These are phyloP conservation scores for Fusarium succisae DNA, from an alignment of 2,329 filamentous ascomycete genomes.

Conservation along the genomic window DNA sequence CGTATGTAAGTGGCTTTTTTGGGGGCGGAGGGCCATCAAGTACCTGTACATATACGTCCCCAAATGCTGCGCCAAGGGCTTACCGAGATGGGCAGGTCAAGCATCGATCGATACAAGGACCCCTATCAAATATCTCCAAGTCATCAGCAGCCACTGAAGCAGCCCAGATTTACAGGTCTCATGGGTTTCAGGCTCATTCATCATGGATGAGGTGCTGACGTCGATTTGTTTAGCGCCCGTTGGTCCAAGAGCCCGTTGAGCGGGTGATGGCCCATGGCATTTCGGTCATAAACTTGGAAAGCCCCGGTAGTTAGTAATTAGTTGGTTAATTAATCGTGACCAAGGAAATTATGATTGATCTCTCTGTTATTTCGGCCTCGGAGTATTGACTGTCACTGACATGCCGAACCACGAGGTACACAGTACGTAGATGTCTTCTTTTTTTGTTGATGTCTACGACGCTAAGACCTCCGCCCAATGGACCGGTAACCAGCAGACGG, in stretches of 20 bases:
- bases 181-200: neutral
- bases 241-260: slow-evolving; percentile 27
- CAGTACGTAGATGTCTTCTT: neutral
- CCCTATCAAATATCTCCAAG: slow-evolving; percentile 13
- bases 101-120: slow-evolving; percentile 11
- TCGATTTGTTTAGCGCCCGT: neutral
- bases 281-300: slow-evolving; percentile 15
- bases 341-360: slow-evolving; percentile 3
- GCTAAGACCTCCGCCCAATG: slow-evolving; percentile 28
- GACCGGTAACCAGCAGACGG: slow-evolving; percentile 5
- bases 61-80: slow-evolving; percentile 6
- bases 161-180: neutral
- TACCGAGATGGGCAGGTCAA: slow-evolving; percentile 34
- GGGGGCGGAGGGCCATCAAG: slow-evolving; percentile 14
- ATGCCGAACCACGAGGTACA: neutral
- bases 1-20: slow-evolving; percentile 30
- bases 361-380: neutral
- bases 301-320: neutral
- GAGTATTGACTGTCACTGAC: slow-evolving; percentile 3
- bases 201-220: slow-evolving; percentile 19
- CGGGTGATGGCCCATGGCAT: slow-evolving; percentile 19
- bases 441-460: slow-evolving; percentile 3
- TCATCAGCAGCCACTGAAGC: neutral
- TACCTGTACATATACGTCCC: slow-evolving; percentile 12
- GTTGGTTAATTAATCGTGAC: neutral